phyloP scores from a whole-genome alignment of 2,329 filamentous ascomycete genomes.

The Tolypocladium ovalisporum region DNA sequence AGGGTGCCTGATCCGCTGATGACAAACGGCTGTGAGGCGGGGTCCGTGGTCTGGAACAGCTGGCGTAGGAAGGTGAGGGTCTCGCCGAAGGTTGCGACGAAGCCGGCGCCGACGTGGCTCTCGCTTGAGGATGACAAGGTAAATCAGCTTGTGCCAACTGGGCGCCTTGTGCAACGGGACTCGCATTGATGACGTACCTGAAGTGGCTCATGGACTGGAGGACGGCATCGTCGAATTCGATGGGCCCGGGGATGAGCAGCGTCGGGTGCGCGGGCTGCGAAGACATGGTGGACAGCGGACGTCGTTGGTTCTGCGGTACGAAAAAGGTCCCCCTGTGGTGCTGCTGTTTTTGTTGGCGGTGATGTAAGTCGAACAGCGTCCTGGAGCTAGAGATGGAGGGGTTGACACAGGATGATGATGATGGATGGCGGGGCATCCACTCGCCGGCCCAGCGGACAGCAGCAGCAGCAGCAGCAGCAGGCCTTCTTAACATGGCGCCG shows the following conservation, averaged over 20 bases:
- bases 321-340: background rate
- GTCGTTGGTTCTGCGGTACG: conserved; percentile 7
- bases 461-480: conserved; percentile 8
- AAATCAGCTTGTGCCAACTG: background rate
- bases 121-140: conserved; percentile 45
- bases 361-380: background rate
- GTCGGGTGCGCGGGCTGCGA: conserved; percentile 53
- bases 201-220: conserved; percentile 91
- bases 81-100: conserved; percentile 86
- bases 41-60: conserved; percentile 83
- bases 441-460: conserved; percentile 17
- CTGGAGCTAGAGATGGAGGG: conserved; percentile 10
- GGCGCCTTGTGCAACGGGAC: background rate
- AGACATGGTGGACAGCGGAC: conserved; percentile 39
- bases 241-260: conserved; percentile 90
- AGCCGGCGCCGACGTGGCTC: conserved; percentile 82
- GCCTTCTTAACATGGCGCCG: conserved; percentile 2
- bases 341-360: too few species aligned
- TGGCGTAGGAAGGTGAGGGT: conserved; percentile 78
- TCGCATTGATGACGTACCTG: conserved; percentile 43
- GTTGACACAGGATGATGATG: conserved; percentile 6
- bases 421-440: conserved; percentile 15
- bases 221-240: conserved; percentile 97
- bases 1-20: conserved; percentile 91
- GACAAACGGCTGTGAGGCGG: conserved; percentile 79